Base-by-base conservation (phyloP, 805 yeast genomes). In the Yamadazyma phyllophila region DNA sequence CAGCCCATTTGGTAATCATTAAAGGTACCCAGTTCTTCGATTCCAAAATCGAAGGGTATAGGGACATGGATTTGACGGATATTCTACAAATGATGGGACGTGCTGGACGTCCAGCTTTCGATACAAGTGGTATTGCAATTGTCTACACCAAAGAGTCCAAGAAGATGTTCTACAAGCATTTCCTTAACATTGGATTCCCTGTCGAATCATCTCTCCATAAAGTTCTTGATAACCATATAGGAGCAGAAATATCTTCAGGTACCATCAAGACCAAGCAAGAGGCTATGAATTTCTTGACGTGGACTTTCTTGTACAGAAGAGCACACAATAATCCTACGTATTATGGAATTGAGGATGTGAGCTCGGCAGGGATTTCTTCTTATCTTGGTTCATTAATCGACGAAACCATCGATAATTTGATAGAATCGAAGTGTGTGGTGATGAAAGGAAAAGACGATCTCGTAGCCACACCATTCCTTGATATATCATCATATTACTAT, bases 401-500 rank as follows among this genome's bases (percentile, higher is more conserved):
- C 55, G 57, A 60, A 1, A 78, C 95, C 1, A 74, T 91, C 40
- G 77, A 74, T 1, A 84, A 83, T 52, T 75, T 94, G 51, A 71
- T 69, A 26, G 85, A 81, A 45, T 88, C 97, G 0, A 78, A 77
- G 51, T 91, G 97, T 74, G 77, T 90, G 7, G 56, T 65, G 3
- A 43, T 73, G 2, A 60, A 65, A 11, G 79, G 81, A 1, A 74
- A 73, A 32, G 76, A 76, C 39, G 74, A 71, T 41, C 65, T 70
- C 20, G 56, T 82, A 29, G 77, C 96, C 7, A 90, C 98, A 0
- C 88, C 96, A 14, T 90, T 82, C 61, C 74, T 94, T 66, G 79
- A 82, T 50, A 88, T 94, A 34, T 78, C 96, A 1, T 89, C 97
- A 1, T 94, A 86, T 66, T 94, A 94, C 65, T 94, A 94, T 69